Percentiles rank a stretch among this genome's conserved stretches.
Conservation (phyloP, 73 alveolate genomes). For the Tetrahymena borealis region DNA sequence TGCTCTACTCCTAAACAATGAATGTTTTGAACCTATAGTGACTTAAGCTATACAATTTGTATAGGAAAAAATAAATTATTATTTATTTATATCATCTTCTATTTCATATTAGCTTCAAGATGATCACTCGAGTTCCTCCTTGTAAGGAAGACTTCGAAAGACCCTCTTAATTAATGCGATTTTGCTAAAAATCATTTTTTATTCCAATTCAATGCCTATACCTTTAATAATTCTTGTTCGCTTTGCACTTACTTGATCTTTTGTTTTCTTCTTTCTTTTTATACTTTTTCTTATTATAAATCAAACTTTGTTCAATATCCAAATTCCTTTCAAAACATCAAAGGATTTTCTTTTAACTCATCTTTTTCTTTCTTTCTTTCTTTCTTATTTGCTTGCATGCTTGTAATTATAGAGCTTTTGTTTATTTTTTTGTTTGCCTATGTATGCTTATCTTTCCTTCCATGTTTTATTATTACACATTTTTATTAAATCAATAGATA, state of each 20-base stretch:
- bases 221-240: neutral
- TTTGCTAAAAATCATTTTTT: neutral
- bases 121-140: neutral
- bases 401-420: no score
- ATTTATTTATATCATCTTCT: neutral
- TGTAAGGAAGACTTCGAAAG: neutral
- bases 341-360: neutral
- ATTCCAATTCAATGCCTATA: neutral
- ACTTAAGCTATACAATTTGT: neutral
- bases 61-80: neutral
- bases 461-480: no score
- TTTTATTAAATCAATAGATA: no score
- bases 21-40: neutral
- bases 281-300: neutral
- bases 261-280: neutral
- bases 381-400: neutral
- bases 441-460: no score
- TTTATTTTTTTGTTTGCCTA: no score
- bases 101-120: neutral
- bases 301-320: neutral
- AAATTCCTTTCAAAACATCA: neutral
- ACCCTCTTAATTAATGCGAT: neutral
- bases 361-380: neutral
- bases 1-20: neutral
- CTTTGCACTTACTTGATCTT: constrained; percentile 1